Evolutionary conservation across 805 yeast species (phyloP), one percentile per base, ranked within the genome.

Genomic region (Dipodascopsis uninucleata): DNA sequence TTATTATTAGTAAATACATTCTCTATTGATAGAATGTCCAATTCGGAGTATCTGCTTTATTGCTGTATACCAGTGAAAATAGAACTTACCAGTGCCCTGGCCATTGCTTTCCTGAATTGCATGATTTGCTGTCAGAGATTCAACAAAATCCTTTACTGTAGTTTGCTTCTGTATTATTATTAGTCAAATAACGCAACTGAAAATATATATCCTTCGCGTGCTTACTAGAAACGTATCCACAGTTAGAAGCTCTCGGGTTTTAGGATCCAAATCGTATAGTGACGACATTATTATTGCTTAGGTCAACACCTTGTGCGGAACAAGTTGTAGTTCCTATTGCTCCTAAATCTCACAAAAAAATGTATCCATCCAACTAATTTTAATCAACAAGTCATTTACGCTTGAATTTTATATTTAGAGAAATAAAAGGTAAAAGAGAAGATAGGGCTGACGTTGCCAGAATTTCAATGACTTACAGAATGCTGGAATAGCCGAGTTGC

Each of bases 211-310:
- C 24, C 9, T 10, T 14, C 46, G 47, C 8, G 17, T 10, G 18
- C 55, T 9, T 25, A 51, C 58, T 20, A 39, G 45, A 35, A 51
- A 55, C 12, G 53, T 49, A 25, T 55, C 56, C 6, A 53, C 39
- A 12, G 55, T 52, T 24, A 57, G 54, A 34, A 56, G 42, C 18
- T 49, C 28, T 39, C 37, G 43, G 14, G 55, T 38, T 18, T 39
- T 31, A 9, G 41, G 52, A 35, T 54, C 58, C 20, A 49, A 46
- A 39, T 49, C 46, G 39, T 53, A 53, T 14, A 48, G 23, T 24
- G 48, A 26, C 20, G 45, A 31, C 49, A 48, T 48, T 5, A 10
- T 5, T 31, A 21, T 1, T 12, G 18, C 33, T 31, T n/a, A n/a
- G n/a, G n/a, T n/a, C n/a, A n/a, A n/a, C n/a, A n/a, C n/a, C n/a